These are phyloP conservation scores for Sordariomycetes sp. DNA, from an alignment of 2,329 filamentous ascomycete genomes.

Conservation along the genomic window DNA sequence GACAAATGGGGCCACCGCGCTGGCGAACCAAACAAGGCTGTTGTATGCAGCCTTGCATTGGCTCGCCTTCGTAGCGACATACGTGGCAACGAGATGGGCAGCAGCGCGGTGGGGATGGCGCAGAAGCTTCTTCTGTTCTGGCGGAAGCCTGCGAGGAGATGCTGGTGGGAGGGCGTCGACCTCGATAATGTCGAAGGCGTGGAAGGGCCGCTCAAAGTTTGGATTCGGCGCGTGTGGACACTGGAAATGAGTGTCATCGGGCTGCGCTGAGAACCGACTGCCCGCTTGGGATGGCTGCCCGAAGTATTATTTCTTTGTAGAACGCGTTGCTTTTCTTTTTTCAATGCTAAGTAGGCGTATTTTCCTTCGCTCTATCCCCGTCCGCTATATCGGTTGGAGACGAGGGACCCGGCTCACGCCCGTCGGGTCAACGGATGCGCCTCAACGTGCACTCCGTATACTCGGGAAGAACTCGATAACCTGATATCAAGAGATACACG, in stretches of 20 bases:
- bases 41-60: constrained; percentile 92
- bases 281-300: neutral
- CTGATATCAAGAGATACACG: too few relatives aligned
- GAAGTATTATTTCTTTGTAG: neutral
- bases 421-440: too few relatives aligned
- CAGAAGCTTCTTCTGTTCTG: constrained; percentile 97
- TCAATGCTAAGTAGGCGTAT: neutral
- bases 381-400: too few relatives aligned
- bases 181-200: constrained; percentile 82
- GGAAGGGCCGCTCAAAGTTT: constrained; percentile 87
- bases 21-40: constrained; percentile 96
- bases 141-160: constrained; percentile 90
- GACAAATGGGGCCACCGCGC: constrained; percentile 94
- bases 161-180: constrained; percentile 99
- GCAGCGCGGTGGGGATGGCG: constrained; percentile 88
- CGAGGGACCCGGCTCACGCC: too few relatives aligned
- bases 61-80: constrained; percentile 90
- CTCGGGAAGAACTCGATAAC: too few relatives aligned
- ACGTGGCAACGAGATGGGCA: constrained; percentile 63
- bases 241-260: constrained; percentile 96
- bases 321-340: neutral
- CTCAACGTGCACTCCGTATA: too few relatives aligned
- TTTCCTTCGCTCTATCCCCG: neutral
- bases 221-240: constrained; percentile 97
- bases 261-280: constrained; percentile 41